A percentile compares a stretch with the other conserved stretches of the same genome.
These are phyloP conservation scores for Spergularia bocconei DNA, from an alignment of 148 eudicot species.

Conservation along the genomic window DNA sequence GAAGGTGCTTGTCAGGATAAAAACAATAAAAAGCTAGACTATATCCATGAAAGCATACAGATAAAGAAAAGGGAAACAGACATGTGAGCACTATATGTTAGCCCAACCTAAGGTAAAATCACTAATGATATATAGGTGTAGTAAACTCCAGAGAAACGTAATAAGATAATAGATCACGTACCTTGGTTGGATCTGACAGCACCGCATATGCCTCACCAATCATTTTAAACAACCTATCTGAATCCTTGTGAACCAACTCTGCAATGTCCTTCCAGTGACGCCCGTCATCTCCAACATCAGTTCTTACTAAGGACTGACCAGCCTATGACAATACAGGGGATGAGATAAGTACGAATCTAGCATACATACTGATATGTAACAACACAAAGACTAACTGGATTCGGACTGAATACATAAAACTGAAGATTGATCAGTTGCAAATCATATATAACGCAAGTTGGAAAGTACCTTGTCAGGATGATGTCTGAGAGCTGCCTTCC, in stretches of 20 bases:
- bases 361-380: background rate
- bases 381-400: background rate
- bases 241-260: conserved; percentile 63
- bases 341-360: background rate
- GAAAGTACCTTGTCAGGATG: conserved; percentile 94
- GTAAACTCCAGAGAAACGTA: background rate
- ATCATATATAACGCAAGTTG: conserved; percentile 11
- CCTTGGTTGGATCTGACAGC: conserved; percentile 89
- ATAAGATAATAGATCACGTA: conserved; percentile 17
- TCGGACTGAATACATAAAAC: background rate
- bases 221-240: conserved; percentile 81
- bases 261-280: conserved; percentile 69
- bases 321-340: conserved; percentile 38
- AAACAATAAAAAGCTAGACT: background rate
- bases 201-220: conserved; percentile 95
- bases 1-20: background rate
- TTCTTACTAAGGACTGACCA: conserved; percentile 67
- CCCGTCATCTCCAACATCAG: conserved; percentile 75
- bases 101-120: background rate
- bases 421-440: background rate
- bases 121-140: background rate
- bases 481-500: conserved; percentile 92
- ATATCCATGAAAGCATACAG: background rate
- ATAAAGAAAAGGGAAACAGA: background rate
- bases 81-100: background rate